A percentile compares a stretch with the other conserved stretches of the same genome.
Conservation (phyloP, 2,329 filamentous ascomycete genomes). For the Claviceps arundinis region DNA sequence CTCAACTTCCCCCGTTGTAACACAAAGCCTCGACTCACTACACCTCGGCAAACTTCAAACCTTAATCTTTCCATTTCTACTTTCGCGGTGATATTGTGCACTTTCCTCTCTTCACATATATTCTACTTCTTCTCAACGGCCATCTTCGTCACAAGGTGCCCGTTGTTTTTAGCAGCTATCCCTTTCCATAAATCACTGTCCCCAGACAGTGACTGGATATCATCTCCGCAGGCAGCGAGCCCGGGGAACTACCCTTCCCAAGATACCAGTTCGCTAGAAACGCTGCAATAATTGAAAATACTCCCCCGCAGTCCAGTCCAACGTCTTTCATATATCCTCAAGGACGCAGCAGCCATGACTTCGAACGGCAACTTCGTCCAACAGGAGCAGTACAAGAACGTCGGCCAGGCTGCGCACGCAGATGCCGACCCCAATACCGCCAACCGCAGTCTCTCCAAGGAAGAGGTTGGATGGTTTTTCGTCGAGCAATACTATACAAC, state of each 20-base stretch:
- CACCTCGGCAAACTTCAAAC: too few relatives aligned
- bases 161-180: neutral
- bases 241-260: neutral
- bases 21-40: neutral
- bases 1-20: constrained; percentile 5
- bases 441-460: constrained; percentile 52
- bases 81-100: constrained; percentile 1
- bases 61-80: constrained; percentile 5
- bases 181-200: neutral
- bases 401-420: constrained; percentile 25
- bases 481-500: constrained; percentile 99
- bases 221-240: neutral
- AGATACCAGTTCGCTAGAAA: neutral
- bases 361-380: constrained; percentile 42
- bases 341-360: constrained; percentile 30
- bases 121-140: neutral
- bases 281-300: constrained; percentile 1
- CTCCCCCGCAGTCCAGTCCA: constrained; percentile 1
- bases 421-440: constrained; percentile 21
- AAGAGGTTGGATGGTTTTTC: constrained; percentile 98
- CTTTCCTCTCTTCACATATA: neutral
- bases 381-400: constrained; percentile 28
- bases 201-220: neutral
- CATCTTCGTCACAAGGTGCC: constrained; percentile 9
- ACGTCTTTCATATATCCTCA: constrained; percentile 5